Percentiles rank a stretch among this genome's conserved stretches.
Evolutionary conservation across 2,329 filamentous ascomycete species (phyloP).

Genomic region (Fusarium sororula): DNA sequence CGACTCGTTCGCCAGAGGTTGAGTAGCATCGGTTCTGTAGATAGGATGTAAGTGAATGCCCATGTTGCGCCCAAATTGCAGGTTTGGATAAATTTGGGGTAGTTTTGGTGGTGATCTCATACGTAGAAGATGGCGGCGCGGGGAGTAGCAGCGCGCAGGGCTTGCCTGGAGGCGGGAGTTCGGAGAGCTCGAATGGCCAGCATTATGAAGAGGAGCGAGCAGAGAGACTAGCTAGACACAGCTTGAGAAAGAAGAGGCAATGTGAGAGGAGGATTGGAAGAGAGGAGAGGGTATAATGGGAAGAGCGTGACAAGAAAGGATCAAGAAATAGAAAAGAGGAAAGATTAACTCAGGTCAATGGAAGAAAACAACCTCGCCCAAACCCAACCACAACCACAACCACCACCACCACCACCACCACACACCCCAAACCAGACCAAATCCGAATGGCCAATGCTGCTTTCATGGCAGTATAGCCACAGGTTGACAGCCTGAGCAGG

Average conservation of each 20-base stretch:
- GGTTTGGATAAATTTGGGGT: constrained; percentile 2
- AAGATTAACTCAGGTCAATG: constrained; percentile 16
- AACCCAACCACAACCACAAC: constrained; percentile 18
- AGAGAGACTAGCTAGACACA: constrained; percentile 18
- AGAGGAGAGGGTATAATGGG: constrained; percentile 21
- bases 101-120: constrained; percentile 37
- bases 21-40: constrained; percentile 70
- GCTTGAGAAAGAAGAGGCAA: constrained; percentile 32
- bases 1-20: constrained; percentile 75
- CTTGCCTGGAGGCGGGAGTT: constrained; percentile 79
- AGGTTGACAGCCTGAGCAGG: constrained; percentile 25
- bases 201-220: constrained; percentile 67
- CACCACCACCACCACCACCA: constrained; percentile 1
- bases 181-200: constrained; percentile 82
- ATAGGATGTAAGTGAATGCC: constrained; percentile 28
- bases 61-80: constrained; percentile 21
- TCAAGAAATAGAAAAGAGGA: constrained; percentile 25
- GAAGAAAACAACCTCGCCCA: constrained; percentile 21
- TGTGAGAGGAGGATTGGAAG: constrained; percentile 30
- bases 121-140: constrained; percentile 59
- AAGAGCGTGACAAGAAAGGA: constrained; percentile 21
- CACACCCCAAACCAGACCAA: constrained; percentile 22
- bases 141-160: constrained; percentile 74
- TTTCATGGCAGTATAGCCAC: constrained; percentile 28
- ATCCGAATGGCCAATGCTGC: constrained; percentile 35